Conservation (phyloP, 306 rosid genomes). For the Cucurbita maxima region DNA sequence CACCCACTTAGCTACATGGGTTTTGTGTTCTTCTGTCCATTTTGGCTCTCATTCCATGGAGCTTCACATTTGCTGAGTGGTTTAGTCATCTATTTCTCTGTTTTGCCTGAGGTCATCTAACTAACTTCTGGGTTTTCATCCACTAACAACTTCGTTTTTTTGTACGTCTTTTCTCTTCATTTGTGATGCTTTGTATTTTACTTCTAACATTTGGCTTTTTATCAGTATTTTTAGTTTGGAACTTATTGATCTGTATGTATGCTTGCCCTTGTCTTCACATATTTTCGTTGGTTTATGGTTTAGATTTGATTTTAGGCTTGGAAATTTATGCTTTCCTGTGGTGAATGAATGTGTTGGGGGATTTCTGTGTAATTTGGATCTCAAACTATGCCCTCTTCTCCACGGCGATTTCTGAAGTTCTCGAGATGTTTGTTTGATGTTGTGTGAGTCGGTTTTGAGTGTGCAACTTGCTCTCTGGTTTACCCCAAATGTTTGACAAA, state of each 20-base stretch:
- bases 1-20: neutral
- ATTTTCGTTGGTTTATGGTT: neutral
- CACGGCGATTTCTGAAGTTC: neutral
- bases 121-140: neutral
- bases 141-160: neutral
- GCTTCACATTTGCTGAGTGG: slow-evolving; percentile 7
- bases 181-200: neutral
- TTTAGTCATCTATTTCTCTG: slow-evolving; percentile 1
- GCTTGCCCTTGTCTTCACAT: neutral
- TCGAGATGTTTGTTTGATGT: neutral
- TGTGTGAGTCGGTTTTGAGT: neutral
- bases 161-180: neutral
- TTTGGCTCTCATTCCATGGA: neutral
- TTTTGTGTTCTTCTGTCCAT: neutral
- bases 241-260: neutral
- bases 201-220: neutral
- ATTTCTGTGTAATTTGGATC: neutral
- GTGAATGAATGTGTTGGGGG: neutral
- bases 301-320: slow-evolving; percentile 4
- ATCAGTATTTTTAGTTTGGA: neutral
- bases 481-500: neutral
- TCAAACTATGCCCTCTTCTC: neutral
- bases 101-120: neutral
- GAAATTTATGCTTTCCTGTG: neutral
- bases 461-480: neutral